Base-by-base conservation (phyloP, 441 rosid species). In the Gossypium trilobum region DNA sequence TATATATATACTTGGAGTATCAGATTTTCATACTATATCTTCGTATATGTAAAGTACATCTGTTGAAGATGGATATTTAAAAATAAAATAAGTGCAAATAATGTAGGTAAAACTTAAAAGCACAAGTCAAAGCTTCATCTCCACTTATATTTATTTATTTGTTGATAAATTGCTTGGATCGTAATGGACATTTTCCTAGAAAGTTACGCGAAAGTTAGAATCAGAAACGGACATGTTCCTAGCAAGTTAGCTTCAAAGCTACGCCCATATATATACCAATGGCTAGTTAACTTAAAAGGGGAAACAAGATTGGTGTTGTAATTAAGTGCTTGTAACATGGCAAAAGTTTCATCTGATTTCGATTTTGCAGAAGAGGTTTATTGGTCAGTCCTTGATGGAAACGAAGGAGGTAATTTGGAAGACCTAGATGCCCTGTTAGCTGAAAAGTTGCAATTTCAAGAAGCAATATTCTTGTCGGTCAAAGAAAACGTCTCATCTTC, bases 351-450 rank as follows among this genome's bases (percentile, higher is more conserved):
- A 7, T 23, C 33, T 20, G 33, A 23, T 66, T 48, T 48, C 17
- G 42, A 66, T 46, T 23, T 7, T 25, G 42, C 39, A n/a, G 71
- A 23, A n/a, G 39, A 0, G 22, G 25, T 23, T 46, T 6, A 13
- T 54, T 22, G 17, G 56, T 66, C 65, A 11, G 63, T 36, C 13
- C 31, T 70, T n/a, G 36, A 56, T 19, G 54, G 36, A 11, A 42
- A 9, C 13, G 54, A 33, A 29, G 61, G 23, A 33, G 22, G 2
- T 7, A 29, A 39, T 56, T 56, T 13, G 9, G 19, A 13, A 13
- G n/a, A 70, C 3, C 22, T 39, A 6, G 73, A 70, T 56, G 73
- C 73, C 64, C n/a, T 19, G 31, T 20, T 33, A 1, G 73, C 65
- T 20, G 55, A 39, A 56, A 36, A 13, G n/a, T 56, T 70, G 19